Conservation (phyloP, 140 eudicot genomes). For the Oenanthe javanica region DNA sequence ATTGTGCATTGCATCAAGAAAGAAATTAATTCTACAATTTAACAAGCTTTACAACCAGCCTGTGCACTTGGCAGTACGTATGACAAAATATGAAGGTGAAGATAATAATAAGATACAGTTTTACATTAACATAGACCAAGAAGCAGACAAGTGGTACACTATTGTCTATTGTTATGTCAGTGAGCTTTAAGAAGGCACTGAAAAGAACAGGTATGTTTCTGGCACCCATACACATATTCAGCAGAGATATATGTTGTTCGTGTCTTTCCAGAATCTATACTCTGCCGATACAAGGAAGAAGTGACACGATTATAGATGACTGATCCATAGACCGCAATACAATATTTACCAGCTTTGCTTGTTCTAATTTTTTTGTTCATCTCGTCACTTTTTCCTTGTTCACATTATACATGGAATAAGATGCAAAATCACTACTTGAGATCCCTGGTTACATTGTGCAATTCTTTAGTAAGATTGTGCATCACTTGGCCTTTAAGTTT, state of each 20-base stretch:
- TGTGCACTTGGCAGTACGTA: conserved; percentile 1
- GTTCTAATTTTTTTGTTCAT: background rate
- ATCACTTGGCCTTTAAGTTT: background rate
- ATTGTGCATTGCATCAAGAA: background rate
- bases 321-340: background rate
- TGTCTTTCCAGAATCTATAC: background rate
- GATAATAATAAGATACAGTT: background rate
- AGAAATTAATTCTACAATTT: background rate
- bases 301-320: background rate
- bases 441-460: background rate
- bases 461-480: background rate
- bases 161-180: background rate
- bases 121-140: background rate
- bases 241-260: background rate
- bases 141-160: background rate
- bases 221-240: background rate
- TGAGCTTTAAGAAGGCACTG: background rate
- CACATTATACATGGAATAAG: background rate
- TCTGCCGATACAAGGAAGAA: background rate
- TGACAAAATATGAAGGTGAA: background rate
- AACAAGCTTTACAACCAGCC: background rate
- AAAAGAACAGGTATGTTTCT: background rate
- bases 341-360: background rate
- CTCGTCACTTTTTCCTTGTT: background rate
- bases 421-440: background rate